A percentile compares a stretch with the other conserved stretches of the same genome.
Conservation (phyloP, 441 rosid genomes). For the Jatropha multifida region DNA sequence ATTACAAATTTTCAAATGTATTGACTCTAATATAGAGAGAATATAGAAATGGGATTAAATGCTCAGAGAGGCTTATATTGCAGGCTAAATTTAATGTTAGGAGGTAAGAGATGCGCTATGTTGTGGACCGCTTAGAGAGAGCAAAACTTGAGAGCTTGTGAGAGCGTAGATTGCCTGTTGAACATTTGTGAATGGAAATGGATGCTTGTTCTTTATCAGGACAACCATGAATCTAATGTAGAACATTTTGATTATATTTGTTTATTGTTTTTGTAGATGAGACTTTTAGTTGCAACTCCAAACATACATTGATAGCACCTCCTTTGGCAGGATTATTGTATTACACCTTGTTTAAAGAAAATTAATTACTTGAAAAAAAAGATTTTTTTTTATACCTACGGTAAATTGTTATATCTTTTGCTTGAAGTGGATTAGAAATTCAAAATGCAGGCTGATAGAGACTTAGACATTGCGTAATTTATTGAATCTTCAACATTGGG, state of each 20-base stretch:
- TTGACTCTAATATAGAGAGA: neutral
- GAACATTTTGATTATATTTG: neutral
- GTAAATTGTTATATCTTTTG: neutral
- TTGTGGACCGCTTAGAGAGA: neutral
- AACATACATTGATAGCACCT: neutral
- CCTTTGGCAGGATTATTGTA: neutral
- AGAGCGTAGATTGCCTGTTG: neutral
- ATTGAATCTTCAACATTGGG: neutral
- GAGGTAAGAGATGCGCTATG: neutral
- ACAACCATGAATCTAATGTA: neutral
- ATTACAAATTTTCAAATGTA: neutral
- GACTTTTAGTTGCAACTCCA: neutral
- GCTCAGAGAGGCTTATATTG: neutral
- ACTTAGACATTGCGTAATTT: neutral
- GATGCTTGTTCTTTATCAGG: neutral
- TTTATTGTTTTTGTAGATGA: neutral
- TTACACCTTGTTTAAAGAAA: neutral
- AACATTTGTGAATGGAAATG: neutral
- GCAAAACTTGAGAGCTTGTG: neutral
- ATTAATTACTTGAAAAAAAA: neutral
- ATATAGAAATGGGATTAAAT: neutral
- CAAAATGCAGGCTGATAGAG: neutral
- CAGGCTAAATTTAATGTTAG: neutral
- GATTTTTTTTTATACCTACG: neutral
- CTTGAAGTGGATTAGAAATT: conserved; percentile 3